phyloP scores from a whole-genome alignment of 164 flowering plant species.

The Piper longum region DNA sequence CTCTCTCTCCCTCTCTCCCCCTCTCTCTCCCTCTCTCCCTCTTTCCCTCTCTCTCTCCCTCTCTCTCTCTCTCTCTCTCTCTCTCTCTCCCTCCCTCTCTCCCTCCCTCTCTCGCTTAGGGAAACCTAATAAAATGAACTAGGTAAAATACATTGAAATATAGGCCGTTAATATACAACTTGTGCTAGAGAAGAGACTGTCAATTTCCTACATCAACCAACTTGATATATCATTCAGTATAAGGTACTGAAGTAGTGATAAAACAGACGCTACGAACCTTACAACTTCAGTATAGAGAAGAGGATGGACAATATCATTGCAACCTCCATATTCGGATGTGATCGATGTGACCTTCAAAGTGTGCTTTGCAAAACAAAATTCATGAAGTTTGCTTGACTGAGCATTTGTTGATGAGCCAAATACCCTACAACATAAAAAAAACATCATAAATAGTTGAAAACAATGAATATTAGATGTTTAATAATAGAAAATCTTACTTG shows the following conservation, averaged over 20 bases:
- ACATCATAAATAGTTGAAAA: background rate
- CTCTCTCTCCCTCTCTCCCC: no score
- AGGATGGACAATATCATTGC: constrained; percentile 62
- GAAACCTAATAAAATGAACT: no score
- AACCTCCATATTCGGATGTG: constrained; percentile 59
- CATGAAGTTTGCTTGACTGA: constrained; percentile 25
- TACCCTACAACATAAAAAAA: constrained; percentile 27
- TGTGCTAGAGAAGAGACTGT: no score
- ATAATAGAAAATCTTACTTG: constrained; percentile 22
- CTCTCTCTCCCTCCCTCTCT: no score
- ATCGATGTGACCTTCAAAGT: constrained; percentile 50
- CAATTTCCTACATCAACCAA: background rate
- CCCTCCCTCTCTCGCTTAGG: no score
- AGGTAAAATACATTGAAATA: no score
- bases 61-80: background rate
- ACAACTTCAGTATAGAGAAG: constrained; percentile 86
- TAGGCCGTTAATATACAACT: no score
- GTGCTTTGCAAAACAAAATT: constrained; percentile 56
- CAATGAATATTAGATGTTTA: background rate
- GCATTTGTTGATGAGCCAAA: constrained; percentile 40
- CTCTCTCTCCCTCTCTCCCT: no score
- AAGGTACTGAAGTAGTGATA: background rate
- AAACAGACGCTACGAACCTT: constrained; percentile 36
- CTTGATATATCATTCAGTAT: no score
- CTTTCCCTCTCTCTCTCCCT: background rate